Percentiles rank a stretch among this genome's conserved stretches.
Conservation (phyloP, 495 filamentous ascomycete species). For the Xylaria acuta region DNA sequence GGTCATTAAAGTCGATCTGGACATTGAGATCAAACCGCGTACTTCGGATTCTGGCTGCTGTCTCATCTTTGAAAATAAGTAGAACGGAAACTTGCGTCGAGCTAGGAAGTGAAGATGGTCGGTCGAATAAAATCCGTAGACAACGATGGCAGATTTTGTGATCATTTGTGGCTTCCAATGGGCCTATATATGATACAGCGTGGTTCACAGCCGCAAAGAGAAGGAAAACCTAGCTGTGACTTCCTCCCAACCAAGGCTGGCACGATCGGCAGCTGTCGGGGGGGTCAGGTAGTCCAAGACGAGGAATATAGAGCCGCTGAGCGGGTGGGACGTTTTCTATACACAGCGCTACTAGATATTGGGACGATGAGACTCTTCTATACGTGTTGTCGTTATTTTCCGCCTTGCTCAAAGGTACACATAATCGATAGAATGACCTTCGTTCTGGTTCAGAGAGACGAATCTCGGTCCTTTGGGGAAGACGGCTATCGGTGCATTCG, state of each 20-base stretch:
- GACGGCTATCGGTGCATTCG: background rate
- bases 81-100: background rate
- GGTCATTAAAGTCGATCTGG: background rate
- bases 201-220: background rate
- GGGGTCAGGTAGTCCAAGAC: too few species aligned
- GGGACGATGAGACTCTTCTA: background rate
- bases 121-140: background rate
- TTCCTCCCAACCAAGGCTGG: too few species aligned
- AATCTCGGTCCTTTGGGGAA: too few species aligned
- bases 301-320: background rate
- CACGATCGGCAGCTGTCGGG: too few species aligned
- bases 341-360: background rate
- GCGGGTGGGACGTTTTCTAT: background rate
- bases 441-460: background rate
- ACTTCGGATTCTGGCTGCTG: background rate
- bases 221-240: background rate
- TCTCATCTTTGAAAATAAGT: background rate
- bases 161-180: too few species aligned
- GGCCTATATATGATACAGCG: background rate
- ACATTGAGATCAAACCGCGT: background rate
- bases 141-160: too few species aligned
- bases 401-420: background rate
- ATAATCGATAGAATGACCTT: background rate
- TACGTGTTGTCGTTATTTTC: background rate
- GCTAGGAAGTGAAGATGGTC: background rate